Evolutionary conservation across 2,329 filamentous ascomycete genomes (phyloP).

Genomic region (Aureobasidium sp.): DNA sequence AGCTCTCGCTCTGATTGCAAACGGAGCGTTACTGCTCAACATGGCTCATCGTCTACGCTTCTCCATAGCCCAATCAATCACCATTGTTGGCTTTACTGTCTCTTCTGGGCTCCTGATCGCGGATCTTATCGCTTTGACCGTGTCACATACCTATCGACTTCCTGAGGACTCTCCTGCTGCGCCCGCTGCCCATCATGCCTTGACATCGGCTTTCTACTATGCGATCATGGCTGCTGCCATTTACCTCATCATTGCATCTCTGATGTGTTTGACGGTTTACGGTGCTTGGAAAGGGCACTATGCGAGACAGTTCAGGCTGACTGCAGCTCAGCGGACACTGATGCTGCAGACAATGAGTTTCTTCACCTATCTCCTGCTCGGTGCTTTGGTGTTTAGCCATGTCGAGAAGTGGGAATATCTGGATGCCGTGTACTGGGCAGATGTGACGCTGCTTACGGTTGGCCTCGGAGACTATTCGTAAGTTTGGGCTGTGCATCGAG

Average conservation of each 20-base stretch:
- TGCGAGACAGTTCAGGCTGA: slow-evolving; percentile 47
- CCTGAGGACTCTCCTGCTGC: slow-evolving; percentile 22
- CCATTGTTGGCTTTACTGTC: slow-evolving; percentile 50
- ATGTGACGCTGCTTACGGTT: slow-evolving; percentile 48
- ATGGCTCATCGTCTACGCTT: slow-evolving; percentile 50
- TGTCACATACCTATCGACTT: slow-evolving; percentile 35
- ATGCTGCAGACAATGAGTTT: slow-evolving; percentile 46
- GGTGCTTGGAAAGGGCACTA: slow-evolving; percentile 48
- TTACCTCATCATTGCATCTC: slow-evolving; percentile 46
- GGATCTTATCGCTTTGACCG: slow-evolving; percentile 39
- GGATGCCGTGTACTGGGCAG: slow-evolving; percentile 47
- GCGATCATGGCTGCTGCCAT: slow-evolving; percentile 48
- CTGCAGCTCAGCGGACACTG: slow-evolving; percentile 46
- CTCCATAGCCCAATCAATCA: slow-evolving; percentile 49
- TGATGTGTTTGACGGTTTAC: slow-evolving; percentile 48
- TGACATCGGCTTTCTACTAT: slow-evolving; percentile 52
- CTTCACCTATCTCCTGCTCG: slow-evolving; percentile 39
- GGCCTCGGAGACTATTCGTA: slow-evolving; percentile 42
- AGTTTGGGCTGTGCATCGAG: neutral
- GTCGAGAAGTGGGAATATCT: slow-evolving; percentile 46
- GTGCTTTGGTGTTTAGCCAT: slow-evolving; percentile 38
- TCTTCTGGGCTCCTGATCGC: slow-evolving; percentile 46
- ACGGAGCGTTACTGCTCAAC: slow-evolving; percentile 47
- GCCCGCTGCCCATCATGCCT: slow-evolving; percentile 29
- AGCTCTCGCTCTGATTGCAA: slow-evolving; percentile 44